phyloP scores from a whole-genome alignment of 106 monocot genomes.

The Xerophyta viscosa region DNA sequence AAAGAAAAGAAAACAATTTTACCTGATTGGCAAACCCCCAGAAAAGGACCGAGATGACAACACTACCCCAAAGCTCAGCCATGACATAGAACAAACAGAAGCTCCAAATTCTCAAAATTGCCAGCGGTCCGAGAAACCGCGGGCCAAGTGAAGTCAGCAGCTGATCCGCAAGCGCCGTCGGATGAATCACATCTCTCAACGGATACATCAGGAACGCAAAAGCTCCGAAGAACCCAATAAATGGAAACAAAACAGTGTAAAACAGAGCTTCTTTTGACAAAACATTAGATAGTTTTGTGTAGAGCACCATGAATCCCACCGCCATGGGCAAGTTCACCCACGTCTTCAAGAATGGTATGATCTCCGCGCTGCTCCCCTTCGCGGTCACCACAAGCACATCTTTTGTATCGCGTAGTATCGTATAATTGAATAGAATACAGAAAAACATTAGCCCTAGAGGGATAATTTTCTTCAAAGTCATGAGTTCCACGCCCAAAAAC shows the following conservation, averaged over 20 bases:
- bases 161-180: constrained; percentile 71
- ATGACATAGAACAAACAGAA: constrained; percentile 97
- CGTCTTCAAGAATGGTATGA: constrained; percentile 92
- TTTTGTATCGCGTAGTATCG: constrained; percentile 88
- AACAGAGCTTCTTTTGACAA: constrained; percentile 93
- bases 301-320: constrained; percentile 89
- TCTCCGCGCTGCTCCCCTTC: constrained; percentile 94
- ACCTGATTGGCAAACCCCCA: constrained; percentile 99
- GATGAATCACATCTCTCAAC: constrained; percentile 63
- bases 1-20: constrained; percentile 1
- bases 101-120: constrained; percentile 94
- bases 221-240: constrained; percentile 84
- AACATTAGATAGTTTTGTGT: constrained; percentile 83
- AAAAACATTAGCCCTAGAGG: constrained; percentile 94
- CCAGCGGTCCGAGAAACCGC: constrained; percentile 78
- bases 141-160: constrained; percentile 67
- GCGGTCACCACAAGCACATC: constrained; percentile 94
- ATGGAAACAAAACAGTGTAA: constrained; percentile 78
- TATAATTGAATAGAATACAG: constrained; percentile 97
- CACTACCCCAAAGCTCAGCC: constrained; percentile 98
- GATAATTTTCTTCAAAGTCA: constrained; percentile 81
- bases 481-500: constrained; percentile 60
- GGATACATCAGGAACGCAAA: constrained; percentile 85
- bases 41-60: constrained; percentile 93
- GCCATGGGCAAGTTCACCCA: constrained; percentile 99